These are phyloP conservation scores for Atractiella rhizophila DNA, from an alignment of 768 basidiomycete species.

Conservation along the genomic window DNA sequence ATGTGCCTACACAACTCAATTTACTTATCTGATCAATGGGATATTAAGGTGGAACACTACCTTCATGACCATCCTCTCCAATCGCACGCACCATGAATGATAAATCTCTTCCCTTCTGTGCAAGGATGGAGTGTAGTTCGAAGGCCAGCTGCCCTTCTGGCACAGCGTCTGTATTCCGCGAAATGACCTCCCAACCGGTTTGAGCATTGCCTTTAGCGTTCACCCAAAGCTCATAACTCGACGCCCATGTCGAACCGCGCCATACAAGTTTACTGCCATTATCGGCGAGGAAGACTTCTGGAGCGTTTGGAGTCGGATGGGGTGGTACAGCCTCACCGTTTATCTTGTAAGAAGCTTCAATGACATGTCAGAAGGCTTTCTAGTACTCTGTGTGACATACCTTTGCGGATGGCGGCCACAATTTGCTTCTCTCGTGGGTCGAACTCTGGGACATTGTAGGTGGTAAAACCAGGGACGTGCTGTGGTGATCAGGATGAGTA, in stretches of 20 bases:
- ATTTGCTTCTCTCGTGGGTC: background rate
- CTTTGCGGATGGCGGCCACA: too few species aligned
- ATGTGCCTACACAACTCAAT: too few species aligned
- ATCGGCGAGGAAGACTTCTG: background rate
- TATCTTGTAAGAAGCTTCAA: constrained; percentile 2
- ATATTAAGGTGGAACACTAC: too few species aligned
- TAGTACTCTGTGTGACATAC: constrained; percentile 5
- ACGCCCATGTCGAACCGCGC: constrained; percentile 9
- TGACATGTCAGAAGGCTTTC: constrained; percentile 1
- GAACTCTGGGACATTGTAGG: constrained; percentile 2
- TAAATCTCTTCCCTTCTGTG: too few species aligned
- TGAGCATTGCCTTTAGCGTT: background rate
- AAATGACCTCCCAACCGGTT: background rate
- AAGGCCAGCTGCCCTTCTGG: constrained; percentile 2
- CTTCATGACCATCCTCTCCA: too few species aligned
- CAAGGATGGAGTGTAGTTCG: too few species aligned
- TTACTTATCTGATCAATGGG: too few species aligned
- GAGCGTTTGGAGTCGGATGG: background rate
- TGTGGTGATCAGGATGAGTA: constrained; percentile 5
- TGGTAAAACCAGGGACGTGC: constrained; percentile 9
- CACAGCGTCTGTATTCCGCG: background rate
- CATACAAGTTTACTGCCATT: constrained; percentile 1
- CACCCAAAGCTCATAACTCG: constrained; percentile 7
- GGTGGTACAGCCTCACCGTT: background rate
- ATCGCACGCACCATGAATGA: too few species aligned